Evolutionary conservation across 2,329 filamentous ascomycete genomes (phyloP).

Genomic region (Ophiocordyceps camponoti-leonardi): DNA sequence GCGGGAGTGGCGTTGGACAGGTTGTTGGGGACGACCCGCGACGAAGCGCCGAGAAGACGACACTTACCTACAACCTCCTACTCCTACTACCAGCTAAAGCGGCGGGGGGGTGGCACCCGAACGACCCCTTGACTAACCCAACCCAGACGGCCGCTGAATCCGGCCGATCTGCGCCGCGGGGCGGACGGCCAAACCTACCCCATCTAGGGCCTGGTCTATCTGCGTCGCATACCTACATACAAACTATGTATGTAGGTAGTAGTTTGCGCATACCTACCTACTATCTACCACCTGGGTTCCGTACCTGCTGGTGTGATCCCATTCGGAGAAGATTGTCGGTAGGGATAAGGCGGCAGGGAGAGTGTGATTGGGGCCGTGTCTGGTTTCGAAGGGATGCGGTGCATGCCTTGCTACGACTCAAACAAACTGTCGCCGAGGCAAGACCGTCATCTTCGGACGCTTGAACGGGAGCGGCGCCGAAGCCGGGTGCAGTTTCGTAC

Average conservation of each 20-base stretch:
- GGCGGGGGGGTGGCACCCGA: not conserved
- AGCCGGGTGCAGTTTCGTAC: not conserved
- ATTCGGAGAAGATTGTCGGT: not conserved
- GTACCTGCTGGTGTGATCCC: not conserved
- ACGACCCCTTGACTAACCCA: not conserved
- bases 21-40: not conserved
- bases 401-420: not conserved
- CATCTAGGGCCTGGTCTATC: not conserved
- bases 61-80: too few relatives aligned
- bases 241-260: too few relatives aligned
- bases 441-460: not conserved
- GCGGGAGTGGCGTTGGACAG: not conserved
- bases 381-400: too few relatives aligned
- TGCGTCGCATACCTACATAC: not conserved
- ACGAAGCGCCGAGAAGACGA: not conserved
- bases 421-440: not conserved
- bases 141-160: not conserved
- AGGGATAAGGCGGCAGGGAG: not conserved
- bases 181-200: not conserved
- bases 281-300: too few relatives aligned
- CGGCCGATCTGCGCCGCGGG: not conserved
- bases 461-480: not conserved
- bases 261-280: too few relatives aligned
- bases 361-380: not conserved
- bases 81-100: too few relatives aligned